Evolutionary conservation across 805 yeast genomes (phyloP), one percentile per base, ranked within the genome.

Genomic region (Candida fluviatilis): DNA sequence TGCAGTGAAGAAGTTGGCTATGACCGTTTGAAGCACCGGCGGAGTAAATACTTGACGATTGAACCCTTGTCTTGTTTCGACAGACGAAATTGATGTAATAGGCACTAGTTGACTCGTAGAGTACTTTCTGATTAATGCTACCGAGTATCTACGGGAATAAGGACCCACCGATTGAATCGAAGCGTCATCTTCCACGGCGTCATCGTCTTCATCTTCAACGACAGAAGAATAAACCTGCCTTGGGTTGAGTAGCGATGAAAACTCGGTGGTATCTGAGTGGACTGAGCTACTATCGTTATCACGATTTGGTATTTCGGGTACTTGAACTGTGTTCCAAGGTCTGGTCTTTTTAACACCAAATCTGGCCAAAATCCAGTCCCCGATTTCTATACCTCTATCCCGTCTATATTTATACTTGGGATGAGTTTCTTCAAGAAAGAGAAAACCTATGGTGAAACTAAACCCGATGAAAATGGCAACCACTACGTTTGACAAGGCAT

Each of bases 1-100:
- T n/a, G 76, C 60, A 46, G 70, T 51, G 17, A 66, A 50, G 36
- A 74, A 68, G 49, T 69, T 52, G 54, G 69, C 40, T 54, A 53
- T 17, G 37, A 65, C 58, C 6, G 63, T 50, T 33, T 53, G 54
- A 4, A 60, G 36, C 13, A 64, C 66, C 10, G 55, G 52, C n/a
- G 46, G 47, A 17, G 64, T 54, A 43, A 65, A 57, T 11, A 54
- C 50, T 7, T 50, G 52, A 14, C 50, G 34, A 32, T 54, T 42
- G 21, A 47, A 29, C 42, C 57, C 38, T 35, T 50, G 47, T 5
- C 7, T 12, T 13, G 29, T 26, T 16, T 38, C 36, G 11, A 36
- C 35, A 15, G 34, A 32, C 5, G 45, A 26, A 11, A 34, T 32
- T 13, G 52, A 45, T 4, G 37, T 33, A 12, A 39, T 29, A 10